Evolutionary conservation across 495 filamentous ascomycete genomes (phyloP), one percentile per base, ranked within the genome.

Genomic region (Neurospora sublineolata): DNA sequence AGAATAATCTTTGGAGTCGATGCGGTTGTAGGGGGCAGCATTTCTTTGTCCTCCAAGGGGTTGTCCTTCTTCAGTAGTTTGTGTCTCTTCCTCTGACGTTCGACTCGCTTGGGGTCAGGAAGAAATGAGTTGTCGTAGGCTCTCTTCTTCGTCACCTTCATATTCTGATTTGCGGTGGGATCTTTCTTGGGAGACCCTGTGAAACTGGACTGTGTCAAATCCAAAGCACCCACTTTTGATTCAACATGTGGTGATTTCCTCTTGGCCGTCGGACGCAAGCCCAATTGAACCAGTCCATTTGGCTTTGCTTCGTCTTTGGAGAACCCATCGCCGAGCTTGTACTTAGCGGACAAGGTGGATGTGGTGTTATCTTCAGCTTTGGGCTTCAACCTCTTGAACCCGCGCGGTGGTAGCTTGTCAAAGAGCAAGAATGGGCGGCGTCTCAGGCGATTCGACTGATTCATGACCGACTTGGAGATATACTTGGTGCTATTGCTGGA

Each of bases 271-370:
- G 27, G 52, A 64, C 23, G 52, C 27, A 64, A 64, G 6, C 52
- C 52, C 37, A 75, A 36, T 16, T 72, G 37, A 18, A 69, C 46
- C 33, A 72, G 36, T 1, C 76, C 75, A 41, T 72, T 72, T 37
- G 73, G 75, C 60, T 68, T 78, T 12, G 73, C 73, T 41, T 78
- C 76, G 1, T 70, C 67, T 11, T 72, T 74, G 9, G 76, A 77
- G 64, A 78, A 78, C 4, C 76, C 76, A 10, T 78, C 76, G 12
- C 75, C 76, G 12, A 70, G 44, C 16, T 37, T 60, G 69, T 68
- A 67, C 14, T 40, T 71, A 20, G 42, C n/a, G 5, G 16, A 7
- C 9, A 27, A n/a, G 0, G 41, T 14, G 37, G 46, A 0, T n/a
- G 20, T 42, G 18, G 4, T 37, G 33, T 9, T 30, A 4, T 33